These are phyloP conservation scores for Phytopythium kandeliae DNA, from an alignment of 352 stramenopile species.

Conservation along the genomic window DNA sequence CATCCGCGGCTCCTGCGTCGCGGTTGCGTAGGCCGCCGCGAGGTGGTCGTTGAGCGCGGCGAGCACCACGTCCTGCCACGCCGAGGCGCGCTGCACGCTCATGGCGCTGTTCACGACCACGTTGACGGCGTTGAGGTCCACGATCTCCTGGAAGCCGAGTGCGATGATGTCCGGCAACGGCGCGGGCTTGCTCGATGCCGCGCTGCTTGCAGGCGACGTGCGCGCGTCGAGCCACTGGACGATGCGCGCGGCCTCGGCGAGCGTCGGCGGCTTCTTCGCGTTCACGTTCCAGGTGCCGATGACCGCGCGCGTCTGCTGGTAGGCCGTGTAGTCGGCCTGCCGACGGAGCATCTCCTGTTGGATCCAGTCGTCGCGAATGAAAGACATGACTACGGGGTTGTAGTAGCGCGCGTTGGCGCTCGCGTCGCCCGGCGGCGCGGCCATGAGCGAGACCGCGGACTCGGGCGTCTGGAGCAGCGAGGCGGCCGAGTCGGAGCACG, in stretches of 20 bases:
- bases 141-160: constrained; percentile 97
- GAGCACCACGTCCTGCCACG: constrained; percentile 90
- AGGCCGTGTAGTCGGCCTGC: constrained; percentile 58
- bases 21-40: constrained; percentile 5
- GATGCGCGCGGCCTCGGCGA: constrained; percentile 41
- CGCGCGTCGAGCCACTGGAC: constrained; percentile 57
- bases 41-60: constrained; percentile 86
- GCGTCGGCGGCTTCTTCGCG: constrained; percentile 95
- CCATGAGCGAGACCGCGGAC: neutral
- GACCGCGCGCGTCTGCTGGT: constrained; percentile 52
- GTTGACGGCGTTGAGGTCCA: constrained; percentile 99
- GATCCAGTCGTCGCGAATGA: constrained; percentile 87
- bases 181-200: constrained; percentile 3
- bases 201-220: constrained; percentile 3
- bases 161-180: constrained; percentile 56
- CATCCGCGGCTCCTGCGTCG: constrained; percentile 9
- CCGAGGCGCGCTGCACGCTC: constrained; percentile 84
- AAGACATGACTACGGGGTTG: constrained; percentile 78
- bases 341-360: constrained; percentile 65
- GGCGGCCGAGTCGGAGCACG: neutral
- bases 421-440: neutral
- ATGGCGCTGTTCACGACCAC: constrained; percentile 96
- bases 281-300: constrained; percentile 99
- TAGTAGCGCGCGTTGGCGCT: constrained; percentile 55
- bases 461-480: neutral